Conservation (phyloP, 768 basidiomycete genomes). For the Kondoa malvinella region DNA sequence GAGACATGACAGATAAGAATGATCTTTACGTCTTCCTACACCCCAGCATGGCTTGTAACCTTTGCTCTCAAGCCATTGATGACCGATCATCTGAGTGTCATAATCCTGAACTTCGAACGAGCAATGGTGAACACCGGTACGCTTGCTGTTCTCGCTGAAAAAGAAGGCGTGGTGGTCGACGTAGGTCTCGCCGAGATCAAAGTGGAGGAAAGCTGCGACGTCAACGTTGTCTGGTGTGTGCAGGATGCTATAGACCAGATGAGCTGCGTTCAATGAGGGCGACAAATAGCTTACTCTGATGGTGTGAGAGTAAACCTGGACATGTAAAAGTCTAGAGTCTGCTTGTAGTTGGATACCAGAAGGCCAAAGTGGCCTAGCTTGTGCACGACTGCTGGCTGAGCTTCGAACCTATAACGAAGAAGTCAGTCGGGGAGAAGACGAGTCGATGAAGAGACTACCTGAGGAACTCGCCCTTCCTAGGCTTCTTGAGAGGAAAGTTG, state of each 20-base stretch:
- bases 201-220: conserved; percentile 13
- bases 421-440: too few species aligned
- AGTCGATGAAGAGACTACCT: too few species aligned
- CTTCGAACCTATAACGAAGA: conserved; percentile 8
- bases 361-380: conserved; percentile 15
- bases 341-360: conserved; percentile 9
- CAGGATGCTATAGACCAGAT: neutral
- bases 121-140: conserved; percentile 11
- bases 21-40: neutral
- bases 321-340: conserved; percentile 11
- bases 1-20: neutral
- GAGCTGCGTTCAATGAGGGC: neutral
- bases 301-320: conserved; percentile 9
- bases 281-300: conserved; percentile 6
- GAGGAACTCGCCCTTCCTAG: conserved; percentile 9
- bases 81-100: conserved; percentile 7
- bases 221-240: conserved; percentile 4
- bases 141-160: conserved; percentile 11
- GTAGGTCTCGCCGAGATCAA: conserved; percentile 10
- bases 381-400: conserved; percentile 2
- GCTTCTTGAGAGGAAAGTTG: conserved; percentile 12
- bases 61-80: conserved; percentile 13
- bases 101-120: conserved; percentile 13
- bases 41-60: conserved; percentile 14
- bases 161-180: conserved; percentile 14